Evolutionary conservation across 1,284 basidiomycete genomes (phyloP), one percentile per base, ranked within the genome.

Genomic region (Ganoderma meredithae): DNA sequence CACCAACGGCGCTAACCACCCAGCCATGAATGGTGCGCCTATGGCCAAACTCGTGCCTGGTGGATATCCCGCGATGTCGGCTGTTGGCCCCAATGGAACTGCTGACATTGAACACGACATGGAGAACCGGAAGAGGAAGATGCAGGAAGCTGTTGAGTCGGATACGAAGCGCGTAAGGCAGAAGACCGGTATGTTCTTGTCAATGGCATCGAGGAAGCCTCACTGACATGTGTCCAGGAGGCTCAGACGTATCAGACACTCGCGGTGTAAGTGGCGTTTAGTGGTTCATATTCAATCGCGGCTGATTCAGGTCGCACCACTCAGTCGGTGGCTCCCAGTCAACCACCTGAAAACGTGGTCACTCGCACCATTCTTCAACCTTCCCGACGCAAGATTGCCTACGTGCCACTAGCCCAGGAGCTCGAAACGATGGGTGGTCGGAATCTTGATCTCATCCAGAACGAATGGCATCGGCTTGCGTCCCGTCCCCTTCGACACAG

Each of bases 391-490:
- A 95, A 93, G 81, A 94, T 99, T 73, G 94, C 96, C 82, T 99
- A 99, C 78, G 84, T 93, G 33, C 97, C 97, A 0, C 82, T 95
- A 19, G 88, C 88, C 12, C 89, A 94, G 33, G 91, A 93, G 66
- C 79, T 94, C 36, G 89, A 93, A n/a, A 91, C 90, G 0, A 84
- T 90, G 68, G 96, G 95, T 40, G 97, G 97, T 15, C 91, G 96
- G 76, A 95, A 98, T 78, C 77, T 96, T 25, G 85, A 89, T 62
- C 73, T 82, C n/a, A 80, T 96, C 65, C 90, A 95, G 72, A 83
- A 85, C 17, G 91, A 94, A 74, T 83, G 89, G 49, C 79, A 82
- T 19, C 84, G 83, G 10, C 74, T 83, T 31, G 76, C 84, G 64
- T 86, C 83, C 67, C 85, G 87, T 63, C 86, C 83, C 52, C 83